Conservation (phyloP, 2,329 filamentous ascomycete species). For the Didymosphaeria variabile region DNA sequence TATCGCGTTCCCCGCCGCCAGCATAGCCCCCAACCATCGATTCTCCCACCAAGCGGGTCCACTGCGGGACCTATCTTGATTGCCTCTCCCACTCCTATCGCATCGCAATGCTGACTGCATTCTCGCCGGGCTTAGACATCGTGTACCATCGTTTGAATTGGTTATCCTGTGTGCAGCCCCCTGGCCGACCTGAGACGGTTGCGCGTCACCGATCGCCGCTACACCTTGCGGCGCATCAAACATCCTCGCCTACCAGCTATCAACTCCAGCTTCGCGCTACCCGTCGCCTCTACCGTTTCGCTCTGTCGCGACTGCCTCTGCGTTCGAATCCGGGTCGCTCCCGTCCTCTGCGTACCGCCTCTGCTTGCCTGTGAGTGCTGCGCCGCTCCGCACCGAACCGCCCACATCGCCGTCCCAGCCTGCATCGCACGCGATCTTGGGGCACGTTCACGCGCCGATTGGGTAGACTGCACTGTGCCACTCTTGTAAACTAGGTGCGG, state of each 20-base stretch:
- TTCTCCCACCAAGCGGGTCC: constrained; percentile 30
- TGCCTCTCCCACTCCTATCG: constrained; percentile 35
- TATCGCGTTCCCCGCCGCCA: constrained; percentile 11
- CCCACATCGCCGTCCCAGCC: background rate
- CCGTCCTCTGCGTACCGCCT: background rate
- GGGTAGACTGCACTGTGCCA: constrained; percentile 1
- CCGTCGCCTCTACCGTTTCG: constrained; percentile 15
- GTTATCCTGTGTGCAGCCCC: constrained; percentile 27
- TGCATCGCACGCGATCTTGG: background rate
- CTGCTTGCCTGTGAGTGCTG: background rate
- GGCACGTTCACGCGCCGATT: constrained; percentile 5
- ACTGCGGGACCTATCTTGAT: constrained; percentile 25
- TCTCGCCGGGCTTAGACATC: constrained; percentile 32
- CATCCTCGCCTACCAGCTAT: constrained; percentile 22
- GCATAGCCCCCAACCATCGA: constrained; percentile 21
- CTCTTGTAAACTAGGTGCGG: constrained; percentile 32
- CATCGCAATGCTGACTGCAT: constrained; percentile 45
- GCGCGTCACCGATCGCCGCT: constrained; percentile 31
- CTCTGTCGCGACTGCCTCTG: constrained; percentile 5
- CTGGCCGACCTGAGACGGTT: constrained; percentile 41
- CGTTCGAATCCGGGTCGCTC: background rate
- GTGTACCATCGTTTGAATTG: constrained; percentile 16
- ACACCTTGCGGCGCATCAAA: constrained; percentile 26
- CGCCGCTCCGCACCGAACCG: constrained; percentile 1
- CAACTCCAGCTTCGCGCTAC: constrained; percentile 19